These are phyloP conservation scores for Nitzschia sp. DNA, from an alignment of 108 stramenopile species.

Conservation along the genomic window DNA sequence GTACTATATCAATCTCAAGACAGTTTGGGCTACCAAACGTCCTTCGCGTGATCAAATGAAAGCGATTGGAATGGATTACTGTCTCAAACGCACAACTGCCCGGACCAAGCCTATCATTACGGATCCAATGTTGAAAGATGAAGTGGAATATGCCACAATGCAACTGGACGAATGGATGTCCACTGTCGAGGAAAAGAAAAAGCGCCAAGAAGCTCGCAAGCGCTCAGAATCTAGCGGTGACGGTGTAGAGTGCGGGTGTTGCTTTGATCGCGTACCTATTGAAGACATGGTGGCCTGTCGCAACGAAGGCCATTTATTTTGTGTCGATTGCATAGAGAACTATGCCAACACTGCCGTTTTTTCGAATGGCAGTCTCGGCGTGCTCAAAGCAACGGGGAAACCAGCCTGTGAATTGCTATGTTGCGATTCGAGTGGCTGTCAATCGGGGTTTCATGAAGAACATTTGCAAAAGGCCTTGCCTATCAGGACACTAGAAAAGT, in stretches of 20 bases:
- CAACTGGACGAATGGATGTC: conserved; percentile 45
- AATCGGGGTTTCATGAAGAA: conserved; percentile 61
- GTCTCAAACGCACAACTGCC: not conserved
- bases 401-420: conserved; percentile 65
- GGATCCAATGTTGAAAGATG: conserved; percentile 38
- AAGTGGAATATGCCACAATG: conserved; percentile 30
- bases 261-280: conserved; percentile 66
- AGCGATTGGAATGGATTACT: conserved; percentile 1
- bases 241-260: conserved; percentile 75
- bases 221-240: conserved; percentile 24
- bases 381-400: conserved; percentile 41
- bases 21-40: conserved; percentile 8
- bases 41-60: not conserved
- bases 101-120: conserved; percentile 4
- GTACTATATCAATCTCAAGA: conserved; percentile 8
- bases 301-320: conserved; percentile 80
- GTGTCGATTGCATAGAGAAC: conserved; percentile 63
- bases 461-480: conserved; percentile 64
- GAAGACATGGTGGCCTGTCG: conserved; percentile 82
- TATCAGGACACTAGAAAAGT: conserved; percentile 71
- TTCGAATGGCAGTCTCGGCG: conserved; percentile 68
- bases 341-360: conserved; percentile 79
- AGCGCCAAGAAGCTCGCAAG: conserved; percentile 22
- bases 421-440: conserved; percentile 71
- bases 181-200: conserved; percentile 1